A percentile compares a stretch with the other conserved stretches of the same genome.
Conservation (phyloP, 345 rosid species). For the Pistacia vera region DNA sequence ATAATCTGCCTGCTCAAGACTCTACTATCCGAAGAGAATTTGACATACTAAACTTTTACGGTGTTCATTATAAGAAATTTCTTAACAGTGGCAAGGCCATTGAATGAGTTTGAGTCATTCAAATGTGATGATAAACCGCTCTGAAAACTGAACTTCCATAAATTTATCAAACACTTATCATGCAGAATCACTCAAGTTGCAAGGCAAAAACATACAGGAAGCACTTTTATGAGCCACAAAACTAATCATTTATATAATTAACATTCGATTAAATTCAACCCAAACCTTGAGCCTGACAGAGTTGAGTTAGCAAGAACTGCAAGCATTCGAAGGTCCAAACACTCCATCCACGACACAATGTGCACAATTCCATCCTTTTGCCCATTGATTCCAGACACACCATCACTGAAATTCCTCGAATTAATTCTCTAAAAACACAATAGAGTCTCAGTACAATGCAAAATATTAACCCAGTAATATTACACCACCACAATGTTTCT, state of each 20-base stretch:
- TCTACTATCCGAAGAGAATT: neutral
- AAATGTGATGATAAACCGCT: neutral
- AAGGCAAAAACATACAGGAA: no score
- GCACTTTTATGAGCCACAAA: neutral
- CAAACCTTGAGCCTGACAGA: slow-evolving; percentile 45
- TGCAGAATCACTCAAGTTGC: no score
- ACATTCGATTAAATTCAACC: neutral
- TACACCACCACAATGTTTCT: neutral
- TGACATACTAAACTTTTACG: neutral
- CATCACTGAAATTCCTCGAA: slow-evolving; percentile 12
- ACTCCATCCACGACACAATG: slow-evolving; percentile 49
- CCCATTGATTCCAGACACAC: neutral
- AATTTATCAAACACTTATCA: no score
- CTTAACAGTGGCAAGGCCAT: no score
- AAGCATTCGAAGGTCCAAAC: slow-evolving; percentile 45
- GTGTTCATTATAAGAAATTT: no score
- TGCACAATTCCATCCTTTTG: slow-evolving; percentile 40
- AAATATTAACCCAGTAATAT: no score
- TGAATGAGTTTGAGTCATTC: no score
- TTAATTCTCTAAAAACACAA: slow-evolving; percentile 7
- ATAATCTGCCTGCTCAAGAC: neutral
- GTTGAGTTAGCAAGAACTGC: slow-evolving; percentile 50
- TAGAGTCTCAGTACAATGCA: neutral
- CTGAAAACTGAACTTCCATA: no score
- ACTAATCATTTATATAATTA: neutral